phyloP scores from a whole-genome alignment of 495 filamentous ascomycete genomes.

The Penicillium canariense region DNA sequence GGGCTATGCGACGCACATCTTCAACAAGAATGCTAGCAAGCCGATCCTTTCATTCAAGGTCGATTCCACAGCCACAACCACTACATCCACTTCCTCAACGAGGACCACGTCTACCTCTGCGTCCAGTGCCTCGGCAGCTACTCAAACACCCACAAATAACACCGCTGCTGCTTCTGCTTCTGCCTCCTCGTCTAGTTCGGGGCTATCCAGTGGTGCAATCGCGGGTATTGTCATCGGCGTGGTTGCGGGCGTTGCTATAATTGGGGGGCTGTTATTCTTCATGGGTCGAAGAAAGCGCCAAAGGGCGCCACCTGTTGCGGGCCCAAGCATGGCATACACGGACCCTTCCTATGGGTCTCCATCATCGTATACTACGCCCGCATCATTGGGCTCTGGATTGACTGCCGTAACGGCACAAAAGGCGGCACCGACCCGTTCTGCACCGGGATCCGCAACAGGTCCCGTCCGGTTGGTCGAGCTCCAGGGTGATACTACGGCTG shows the following conservation, averaged over 20 bases:
- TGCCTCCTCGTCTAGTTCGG: conserved; percentile 1
- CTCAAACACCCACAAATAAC: not conserved
- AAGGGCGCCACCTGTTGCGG: not conserved
- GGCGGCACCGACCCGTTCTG: not conserved
- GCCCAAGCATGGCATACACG: conserved; percentile 1
- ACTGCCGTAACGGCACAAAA: not conserved
- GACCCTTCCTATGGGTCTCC: not conserved
- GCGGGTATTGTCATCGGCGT: conserved; percentile 12
- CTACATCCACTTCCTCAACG: not conserved
- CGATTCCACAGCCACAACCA: conserved; percentile 3
- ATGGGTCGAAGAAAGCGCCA: not conserved
- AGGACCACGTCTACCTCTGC: not conserved
- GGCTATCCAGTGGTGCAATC: conserved; percentile 2
- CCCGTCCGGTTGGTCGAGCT: conserved; percentile 9
- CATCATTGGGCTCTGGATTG: not conserved
- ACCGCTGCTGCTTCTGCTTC: not conserved
- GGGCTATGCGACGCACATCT: conserved; percentile 3
- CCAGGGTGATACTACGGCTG: not conserved
- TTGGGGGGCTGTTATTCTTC: not conserved
- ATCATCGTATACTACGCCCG: not conserved
- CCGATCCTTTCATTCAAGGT: conserved; percentile 12
- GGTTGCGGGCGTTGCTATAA: conserved; percentile 3
- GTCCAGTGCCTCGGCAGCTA: not conserved
- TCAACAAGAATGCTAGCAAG: conserved; percentile 9
- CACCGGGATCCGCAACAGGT: not conserved